Base-by-base conservation (phyloP, 106 monocot species). In the Amphibolis antarctica region DNA sequence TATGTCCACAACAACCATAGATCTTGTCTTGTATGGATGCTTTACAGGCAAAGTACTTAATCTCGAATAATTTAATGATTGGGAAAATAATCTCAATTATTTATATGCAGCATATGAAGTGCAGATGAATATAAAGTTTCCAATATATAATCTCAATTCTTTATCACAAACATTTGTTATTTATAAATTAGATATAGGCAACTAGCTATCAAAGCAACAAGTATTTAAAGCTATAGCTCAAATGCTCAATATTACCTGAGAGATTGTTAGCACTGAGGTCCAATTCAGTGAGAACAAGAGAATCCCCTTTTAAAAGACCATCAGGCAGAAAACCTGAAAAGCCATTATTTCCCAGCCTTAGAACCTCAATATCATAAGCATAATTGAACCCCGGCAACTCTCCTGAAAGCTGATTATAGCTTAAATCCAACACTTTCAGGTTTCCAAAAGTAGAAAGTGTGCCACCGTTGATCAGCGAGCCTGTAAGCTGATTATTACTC, bases 231-330 rank as follows among this genome's bases (percentile, higher is more conserved):
- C n/a, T n/a, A n/a, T n/a, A n/a, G n/a, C n/a, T n/a, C n/a, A n/a
- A n/a, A n/a, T n/a, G n/a, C n/a, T n/a, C 3, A 0, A 12, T 9
- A 26, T 22, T 43, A 96, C 96, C 96, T 76, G 96, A 80, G 57
- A 96, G 82, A 63, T 90, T 87, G 62, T 96, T 96, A 28, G 84
- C 74, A 63, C 96, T 87, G 78, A 96, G 79, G 75, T 96, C 96
- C 67, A 96, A 70, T 68, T 96, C 86, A 50, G 71, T 82, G 10
- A 96, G 63, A 9, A 90, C 96, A 65, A 96, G 67, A 69, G 89
- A 71, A 75, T 90, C 86, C 20, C 80, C 96, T 65, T 87, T 86
- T 31, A 96, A 72, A 66, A 96, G 90, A 18, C 76, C 86, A 71
- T 78, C 78, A 0, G 96, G 96, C 49, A 90, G 46, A 65, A 82